Base-by-base conservation (phyloP, 2,329 filamentous ascomycete genomes). In the Albophoma yamanashiensis region DNA sequence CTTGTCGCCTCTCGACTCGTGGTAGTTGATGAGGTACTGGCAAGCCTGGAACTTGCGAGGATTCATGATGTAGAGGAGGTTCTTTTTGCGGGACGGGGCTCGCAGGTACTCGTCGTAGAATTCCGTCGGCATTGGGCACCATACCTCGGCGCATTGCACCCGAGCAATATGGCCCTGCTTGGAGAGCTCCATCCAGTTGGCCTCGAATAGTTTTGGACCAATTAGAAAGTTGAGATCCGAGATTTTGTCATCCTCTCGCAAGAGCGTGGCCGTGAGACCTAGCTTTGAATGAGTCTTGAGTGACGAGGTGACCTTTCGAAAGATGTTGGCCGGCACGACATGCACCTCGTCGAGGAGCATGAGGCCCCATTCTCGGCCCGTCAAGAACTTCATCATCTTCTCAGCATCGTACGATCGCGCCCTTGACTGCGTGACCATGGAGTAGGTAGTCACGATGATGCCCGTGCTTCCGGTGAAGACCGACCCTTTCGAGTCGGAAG, bases 71-170 rank as follows among this genome's bases (percentile, higher is more conserved):
- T 94, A 97, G 2, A 97, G 83, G 7, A 79, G 62, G 3, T 73
- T 74, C 67, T 77, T 76, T 66, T 77, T 76, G 9, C 78, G 74
- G 1, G 77, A 73, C 20, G 84, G 85, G 15, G 85, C 86, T 63
- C 85, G 84, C 62, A 97, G 83, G 75, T 97, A 99, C 72, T 97
- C 91, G 22, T 91, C 88, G 73, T 97, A 97, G 71, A 99, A 99
- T 67, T 99, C 94, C 0, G 92, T 94, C 0, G 94, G 96, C 94
- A 99, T 99, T 2, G 93, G 92, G 70, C 94, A 99, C 94, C 94
- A 99, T 8, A 99, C 94, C 74, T 99, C 94, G 17, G 94, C 94
- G 73, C 94, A 99, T 73, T 99, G 94, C 2, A 99, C 94, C 66
- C 91, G 89, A 42, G 94, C 94, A 72, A 99, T 99, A 70, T 97